Evolutionary conservation across 768 basidiomycete species (phyloP), one percentile per base, ranked within the genome.

Genomic region (Leccinum sublutescens): DNA sequence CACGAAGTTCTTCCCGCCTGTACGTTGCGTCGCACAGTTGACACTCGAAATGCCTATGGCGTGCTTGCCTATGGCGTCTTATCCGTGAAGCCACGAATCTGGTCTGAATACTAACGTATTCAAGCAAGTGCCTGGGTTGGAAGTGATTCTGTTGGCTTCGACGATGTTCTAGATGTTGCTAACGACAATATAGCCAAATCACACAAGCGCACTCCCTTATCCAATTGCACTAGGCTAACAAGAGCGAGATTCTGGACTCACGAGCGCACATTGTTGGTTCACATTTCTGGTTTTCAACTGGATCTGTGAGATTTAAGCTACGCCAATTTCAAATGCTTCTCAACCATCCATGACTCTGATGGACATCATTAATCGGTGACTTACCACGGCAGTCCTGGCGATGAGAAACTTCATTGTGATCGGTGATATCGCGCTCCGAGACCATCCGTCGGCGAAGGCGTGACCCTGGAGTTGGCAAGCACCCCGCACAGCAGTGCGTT

Each of bases 51-150:
- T 87, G 58, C 79, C 82, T 38, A 38, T n/a, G 8, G 38, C 17
- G 7, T 17, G 31, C 71, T 86, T 86, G 76, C 92, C 88, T 58
- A 89, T 82, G 2, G 87, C 83, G 51, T 87, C 82, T 45, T 85
- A 69, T 98, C 95, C 54, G 89, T 91, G 52, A 95, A 86, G 71
- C 91, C 87, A 3, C 96, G 96, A 87, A 87, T 7, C 93, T 94
- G 60, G 98, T 91, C 57, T 88, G 85, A 66, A 98, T 98, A 75
- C 98, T n/a, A n/a, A n/a, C n/a, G 77, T 98, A 99, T 69, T 94
- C 93, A 64, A 98, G 85, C 88, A 89, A 97, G 76, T 97, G 96
- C 25, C 88, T 85, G 9, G 95, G 97, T 99, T 97, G 17, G 95
- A 97, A 5, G 91, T 94, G 68, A 96, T 87, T 70, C 93, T 92